Base-by-base conservation (phyloP, 176 grass and related monocot genomes). In the Elaeis guineensis region DNA sequence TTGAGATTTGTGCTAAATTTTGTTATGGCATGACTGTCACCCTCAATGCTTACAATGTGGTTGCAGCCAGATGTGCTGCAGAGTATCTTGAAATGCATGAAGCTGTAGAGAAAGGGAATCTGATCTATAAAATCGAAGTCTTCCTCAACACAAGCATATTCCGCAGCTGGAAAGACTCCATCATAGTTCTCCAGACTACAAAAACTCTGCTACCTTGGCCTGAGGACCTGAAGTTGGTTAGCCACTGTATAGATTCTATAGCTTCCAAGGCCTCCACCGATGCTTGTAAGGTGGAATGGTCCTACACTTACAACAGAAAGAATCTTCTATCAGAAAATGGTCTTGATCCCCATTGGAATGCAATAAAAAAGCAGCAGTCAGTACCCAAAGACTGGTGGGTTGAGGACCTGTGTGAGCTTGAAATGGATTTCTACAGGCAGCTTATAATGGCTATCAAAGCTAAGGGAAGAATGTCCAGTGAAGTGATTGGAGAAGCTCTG, bases 321-420 rank as follows among this genome's bases (percentile, higher is more conserved):
- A 98, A 92, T 52, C 87, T 89, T 51, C 67, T 72, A 75, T 80
- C 79, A 35, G 81, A 90, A 57, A 86, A 65, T 77, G 79, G 79
- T 7, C 57, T 74, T 18, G 82, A 90, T 77, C 68, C 65, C 3
- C 79, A 79, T 25, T 86, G 82, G 76, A 83, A 86, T 71, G 82
- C 79, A 44, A 76, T 90, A 49, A 86, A 85, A 39, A 76, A 80
- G 56, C 82, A 86, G 23, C 75, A 71, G 17, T 71, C 21, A 29
- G 93, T 98, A 50, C 93, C 93, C 16, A 91, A 89, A 61, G 93
- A 98, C 65, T 98, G 93, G 93, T 98, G 87, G 87, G 81, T 89
- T 17, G 93, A 98, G 64, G 87, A 98, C 77, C 76, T 98, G 25
- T 83, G 72, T 3, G 79, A 92, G 64, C 77, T 98, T 0, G 87